Evolutionary conservation across 164 flowering plant genomes (phyloP).

Genomic region (Magnolia sinica): DNA sequence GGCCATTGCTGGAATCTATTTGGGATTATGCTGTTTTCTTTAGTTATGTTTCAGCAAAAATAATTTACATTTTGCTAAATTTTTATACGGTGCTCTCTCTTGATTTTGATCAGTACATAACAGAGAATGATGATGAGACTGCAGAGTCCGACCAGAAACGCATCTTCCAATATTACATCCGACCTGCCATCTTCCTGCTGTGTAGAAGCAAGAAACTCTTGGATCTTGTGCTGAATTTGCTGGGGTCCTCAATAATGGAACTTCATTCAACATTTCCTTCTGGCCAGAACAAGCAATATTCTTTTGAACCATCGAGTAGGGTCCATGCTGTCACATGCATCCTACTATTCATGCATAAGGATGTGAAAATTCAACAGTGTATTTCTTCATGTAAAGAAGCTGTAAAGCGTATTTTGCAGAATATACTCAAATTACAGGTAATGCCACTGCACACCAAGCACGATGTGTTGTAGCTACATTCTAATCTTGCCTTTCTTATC

Average conservation of each 20-base stretch:
- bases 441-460: constrained; percentile 5
- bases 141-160: constrained; percentile 7
- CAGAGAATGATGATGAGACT: constrained; percentile 30
- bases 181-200: constrained; percentile 59
- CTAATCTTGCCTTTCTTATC: not conserved
- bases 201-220: constrained; percentile 43
- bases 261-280: constrained; percentile 14
- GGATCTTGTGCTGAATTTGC: constrained; percentile 36
- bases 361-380: constrained; percentile 32
- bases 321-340: constrained; percentile 38
- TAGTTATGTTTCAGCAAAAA: too few species aligned
- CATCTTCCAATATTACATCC: constrained; percentile 38
- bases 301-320: constrained; percentile 24
- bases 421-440: constrained; percentile 46
- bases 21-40: not conserved
- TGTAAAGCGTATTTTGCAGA: constrained; percentile 38
- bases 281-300: constrained; percentile 3
- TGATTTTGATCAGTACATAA: constrained; percentile 34
- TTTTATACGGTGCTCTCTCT: not conserved
- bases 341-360: constrained; percentile 43
- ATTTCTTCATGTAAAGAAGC: constrained; percentile 41
- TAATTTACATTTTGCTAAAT: not conserved
- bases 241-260: constrained; percentile 41
- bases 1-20: too few species aligned
- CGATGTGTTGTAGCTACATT: constrained; percentile 2